phyloP scores from a whole-genome alignment of 2,329 filamentous ascomycete species.

The Claviceps maximensis region DNA sequence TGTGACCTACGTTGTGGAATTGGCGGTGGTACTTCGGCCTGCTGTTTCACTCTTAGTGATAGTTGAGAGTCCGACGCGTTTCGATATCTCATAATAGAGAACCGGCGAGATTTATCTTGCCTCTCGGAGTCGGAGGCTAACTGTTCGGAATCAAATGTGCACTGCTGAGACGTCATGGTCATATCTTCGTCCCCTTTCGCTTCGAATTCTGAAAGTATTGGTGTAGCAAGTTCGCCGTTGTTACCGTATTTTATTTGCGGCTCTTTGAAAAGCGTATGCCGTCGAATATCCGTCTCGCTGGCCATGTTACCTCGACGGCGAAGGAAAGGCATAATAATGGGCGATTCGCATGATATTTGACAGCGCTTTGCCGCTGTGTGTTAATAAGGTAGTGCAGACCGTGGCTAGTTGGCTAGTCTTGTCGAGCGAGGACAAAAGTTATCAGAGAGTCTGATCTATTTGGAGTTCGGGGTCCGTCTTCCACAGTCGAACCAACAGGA shows the following conservation, averaged over 20 bases:
- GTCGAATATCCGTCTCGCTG: constrained; percentile 46
- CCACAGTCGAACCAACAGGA: background rate
- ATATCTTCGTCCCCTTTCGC: constrained; percentile 3
- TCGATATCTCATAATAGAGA: constrained; percentile 67
- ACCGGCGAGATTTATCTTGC: constrained; percentile 41
- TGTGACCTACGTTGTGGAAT: constrained; percentile 41
- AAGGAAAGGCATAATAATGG: constrained; percentile 43
- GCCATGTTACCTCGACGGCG: constrained; percentile 47
- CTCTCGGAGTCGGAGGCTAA: constrained; percentile 21
- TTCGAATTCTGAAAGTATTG: constrained; percentile 6
- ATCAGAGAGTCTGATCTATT: background rate
- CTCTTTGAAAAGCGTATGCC: constrained; percentile 29
- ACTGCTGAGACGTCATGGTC: constrained; percentile 10
- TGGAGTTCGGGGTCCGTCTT: background rate
- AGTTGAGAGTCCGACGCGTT: constrained; percentile 90
- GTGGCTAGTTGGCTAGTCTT: background rate
- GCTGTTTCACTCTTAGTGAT: constrained; percentile 59
- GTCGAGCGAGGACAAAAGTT: background rate
- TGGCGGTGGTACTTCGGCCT: constrained; percentile 43
- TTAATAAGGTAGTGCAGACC: background rate
- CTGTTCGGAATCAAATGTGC: constrained; percentile 9
- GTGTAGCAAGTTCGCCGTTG: constrained; percentile 6
- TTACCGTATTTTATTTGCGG: constrained; percentile 18
- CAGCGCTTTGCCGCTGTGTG: constrained; percentile 7
- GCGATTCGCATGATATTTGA: constrained; percentile 24